phyloP scores from a whole-genome alignment of 192 early-diverging fungal genomes.

The Thamnidium elegans region DNA sequence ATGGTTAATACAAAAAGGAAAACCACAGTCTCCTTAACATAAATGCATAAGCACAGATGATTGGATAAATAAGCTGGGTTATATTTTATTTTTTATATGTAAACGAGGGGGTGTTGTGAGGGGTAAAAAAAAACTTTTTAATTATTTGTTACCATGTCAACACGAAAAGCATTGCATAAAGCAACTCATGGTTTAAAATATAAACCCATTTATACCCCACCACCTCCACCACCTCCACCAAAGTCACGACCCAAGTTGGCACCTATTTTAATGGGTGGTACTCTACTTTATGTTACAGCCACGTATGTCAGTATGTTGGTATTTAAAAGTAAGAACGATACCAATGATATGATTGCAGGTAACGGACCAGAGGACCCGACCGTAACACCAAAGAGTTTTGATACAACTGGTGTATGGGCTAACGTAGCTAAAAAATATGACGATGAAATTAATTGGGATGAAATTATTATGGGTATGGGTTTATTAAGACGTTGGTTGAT shows the following conservation, averaged over 20 bases:
- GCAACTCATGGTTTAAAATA: constrained; percentile 6
- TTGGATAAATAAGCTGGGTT: too few relatives aligned
- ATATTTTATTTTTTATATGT: too few relatives aligned
- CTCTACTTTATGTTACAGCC: constrained; percentile 35
- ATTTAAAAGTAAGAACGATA: constrained; percentile 33
- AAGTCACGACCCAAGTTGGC: constrained; percentile 7
- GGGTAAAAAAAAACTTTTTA: not conserved
- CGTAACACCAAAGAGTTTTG: constrained; percentile 29
- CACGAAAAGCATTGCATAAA: constrained; percentile 1
- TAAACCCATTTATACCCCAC: constrained; percentile 11
- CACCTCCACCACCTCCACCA: constrained; percentile 12
- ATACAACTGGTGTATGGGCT: constrained; percentile 44
- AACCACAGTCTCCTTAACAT: too few relatives aligned
- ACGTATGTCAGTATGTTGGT: constrained; percentile 39
- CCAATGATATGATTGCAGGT: constrained; percentile 8
- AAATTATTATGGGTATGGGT: constrained; percentile 57
- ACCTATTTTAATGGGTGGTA: constrained; percentile 30
- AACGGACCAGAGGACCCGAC: not conserved
- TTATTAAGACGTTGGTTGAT: constrained; percentile 45
- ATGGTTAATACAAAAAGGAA: too few relatives aligned
- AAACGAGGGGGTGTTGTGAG: too few relatives aligned
- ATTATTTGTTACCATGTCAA: constrained; percentile 1
- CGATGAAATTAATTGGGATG: constrained; percentile 55
- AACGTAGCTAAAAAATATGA: constrained; percentile 55
- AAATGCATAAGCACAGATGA: too few relatives aligned